These are phyloP conservation scores for Pulveroboletus sp. DNA, from an alignment of 768 basidiomycete genomes.

Conservation along the genomic window DNA sequence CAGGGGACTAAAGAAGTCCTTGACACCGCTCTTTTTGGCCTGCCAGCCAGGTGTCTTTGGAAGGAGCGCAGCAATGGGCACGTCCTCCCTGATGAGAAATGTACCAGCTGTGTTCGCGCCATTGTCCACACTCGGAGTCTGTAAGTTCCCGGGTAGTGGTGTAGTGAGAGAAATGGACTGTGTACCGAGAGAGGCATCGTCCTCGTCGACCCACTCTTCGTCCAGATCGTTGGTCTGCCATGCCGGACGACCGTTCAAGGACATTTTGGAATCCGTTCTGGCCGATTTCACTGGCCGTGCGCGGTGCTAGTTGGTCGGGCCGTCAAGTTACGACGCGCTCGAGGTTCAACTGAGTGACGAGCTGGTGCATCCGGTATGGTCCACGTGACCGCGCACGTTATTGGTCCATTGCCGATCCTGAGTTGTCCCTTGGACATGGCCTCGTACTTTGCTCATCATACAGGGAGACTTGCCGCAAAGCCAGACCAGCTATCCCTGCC, in stretches of 20 bases:
- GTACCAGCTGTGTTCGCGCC: conserved; percentile 51
- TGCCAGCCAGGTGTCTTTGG: conserved; percentile 61
- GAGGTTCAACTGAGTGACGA: conserved; percentile 2
- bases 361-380: background rate
- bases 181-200: conserved; percentile 38
- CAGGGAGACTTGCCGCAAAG: no score
- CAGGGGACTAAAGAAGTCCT: conserved; percentile 84
- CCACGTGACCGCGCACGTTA: conserved; percentile 30
- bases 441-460: no score
- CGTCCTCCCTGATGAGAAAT: conserved; percentile 69
- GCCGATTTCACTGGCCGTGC: background rate
- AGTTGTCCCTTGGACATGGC: background rate
- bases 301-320: background rate
- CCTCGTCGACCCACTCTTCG: conserved; percentile 84
- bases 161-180: conserved; percentile 57
- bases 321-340: background rate
- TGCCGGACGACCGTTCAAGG: conserved; percentile 42
- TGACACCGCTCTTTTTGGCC: conserved; percentile 53
- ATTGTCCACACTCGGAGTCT: conserved; percentile 37
- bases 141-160: conserved; percentile 46
- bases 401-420: conserved; percentile 12
- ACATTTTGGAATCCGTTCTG: conserved; percentile 2
- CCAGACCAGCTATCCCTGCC: no score
- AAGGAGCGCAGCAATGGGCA: conserved; percentile 48
- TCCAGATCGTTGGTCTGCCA: conserved; percentile 89